Percentiles rank a stretch among this genome's conserved stretches.
Conservation (phyloP, 257 asterid genomes). For the Petunia secreta region DNA sequence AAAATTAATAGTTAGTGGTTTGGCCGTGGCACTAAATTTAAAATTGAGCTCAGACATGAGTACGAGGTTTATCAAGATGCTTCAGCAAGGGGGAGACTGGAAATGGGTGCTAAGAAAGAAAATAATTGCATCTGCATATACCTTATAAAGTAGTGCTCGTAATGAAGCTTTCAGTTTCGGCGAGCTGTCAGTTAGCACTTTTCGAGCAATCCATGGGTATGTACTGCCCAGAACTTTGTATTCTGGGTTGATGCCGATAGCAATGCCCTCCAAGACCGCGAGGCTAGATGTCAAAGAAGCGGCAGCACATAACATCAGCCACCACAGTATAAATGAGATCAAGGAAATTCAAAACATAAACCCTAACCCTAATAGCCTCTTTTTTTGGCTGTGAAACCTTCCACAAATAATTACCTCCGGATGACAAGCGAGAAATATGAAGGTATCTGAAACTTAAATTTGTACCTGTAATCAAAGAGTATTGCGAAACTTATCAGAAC, state of each 20-base stretch:
- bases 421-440: conserved; percentile 93
- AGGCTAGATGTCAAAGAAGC: conserved; percentile 61
- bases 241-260: conserved; percentile 68
- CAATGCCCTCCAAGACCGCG: conserved; percentile 97
- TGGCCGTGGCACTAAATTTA: neutral
- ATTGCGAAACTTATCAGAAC: conserved; percentile 20
- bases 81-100: neutral
- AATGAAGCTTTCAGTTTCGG: conserved; percentile 78
- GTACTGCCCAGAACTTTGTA: conserved; percentile 98
- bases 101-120: neutral
- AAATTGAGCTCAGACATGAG: neutral
- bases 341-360: neutral
- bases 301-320: conserved; percentile 24
- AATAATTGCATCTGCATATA: conserved; percentile 30
- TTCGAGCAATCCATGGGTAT: conserved; percentile 97
- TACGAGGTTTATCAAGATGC: conserved; percentile 9
- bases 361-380: neutral
- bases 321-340: conserved; percentile 25
- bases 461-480: conserved; percentile 68
- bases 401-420: conserved; percentile 59
- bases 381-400: neutral
- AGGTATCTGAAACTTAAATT: conserved; percentile 92
- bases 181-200: conserved; percentile 88
- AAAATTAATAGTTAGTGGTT: neutral
- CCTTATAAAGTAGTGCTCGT: conserved; percentile 85